phyloP scores from a whole-genome alignment of 345 rosid species.

The Euphorbia peplus region DNA sequence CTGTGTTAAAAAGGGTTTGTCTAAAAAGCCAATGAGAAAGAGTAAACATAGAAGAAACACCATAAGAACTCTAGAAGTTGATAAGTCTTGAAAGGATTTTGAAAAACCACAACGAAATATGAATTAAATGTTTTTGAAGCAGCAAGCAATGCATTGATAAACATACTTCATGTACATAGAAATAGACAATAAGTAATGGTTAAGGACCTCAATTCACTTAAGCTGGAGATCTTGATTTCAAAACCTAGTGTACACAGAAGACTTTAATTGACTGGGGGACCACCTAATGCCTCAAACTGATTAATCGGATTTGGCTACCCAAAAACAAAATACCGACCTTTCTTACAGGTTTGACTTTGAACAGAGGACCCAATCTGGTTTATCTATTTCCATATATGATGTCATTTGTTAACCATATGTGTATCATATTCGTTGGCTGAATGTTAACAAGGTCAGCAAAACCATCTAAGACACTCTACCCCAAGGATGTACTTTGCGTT shows the following conservation, averaged over 20 bases:
- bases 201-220: background rate
- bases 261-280: background rate
- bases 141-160: background rate
- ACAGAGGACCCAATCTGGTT: background rate
- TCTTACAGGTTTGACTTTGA: background rate
- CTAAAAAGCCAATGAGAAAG: background rate
- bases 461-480: conserved; percentile 2
- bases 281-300: background rate
- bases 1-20: background rate
- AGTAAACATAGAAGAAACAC: background rate
- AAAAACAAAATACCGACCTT: background rate
- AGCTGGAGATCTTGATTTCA: background rate
- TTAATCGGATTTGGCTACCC: background rate
- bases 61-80: background rate
- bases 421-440: background rate
- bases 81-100: background rate
- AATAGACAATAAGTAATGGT: no score
- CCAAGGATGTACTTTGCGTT: conserved; percentile 1
- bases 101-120: background rate
- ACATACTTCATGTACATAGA: no score
- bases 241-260: no score
- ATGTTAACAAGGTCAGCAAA: background rate
- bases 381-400: background rate
- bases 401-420: background rate
- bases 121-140: background rate